Conservation (phyloP, 441 rosid species). For the Erodium trifolium region DNA sequence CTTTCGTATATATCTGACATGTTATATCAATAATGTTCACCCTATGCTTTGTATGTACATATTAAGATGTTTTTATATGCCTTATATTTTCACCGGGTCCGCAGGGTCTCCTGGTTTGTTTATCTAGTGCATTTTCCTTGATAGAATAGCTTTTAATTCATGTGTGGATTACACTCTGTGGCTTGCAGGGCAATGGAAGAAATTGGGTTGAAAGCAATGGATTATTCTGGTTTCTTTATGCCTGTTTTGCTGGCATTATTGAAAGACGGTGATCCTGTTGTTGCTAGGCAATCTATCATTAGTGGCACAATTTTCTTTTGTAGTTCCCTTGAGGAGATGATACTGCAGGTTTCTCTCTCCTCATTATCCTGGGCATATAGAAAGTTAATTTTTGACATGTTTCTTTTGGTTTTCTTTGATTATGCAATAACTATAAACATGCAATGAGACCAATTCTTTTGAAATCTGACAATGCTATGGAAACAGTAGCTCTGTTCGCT, state of each 20-base stretch:
- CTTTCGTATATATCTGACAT: background rate
- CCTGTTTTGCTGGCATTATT: slow-evolving; percentile 55
- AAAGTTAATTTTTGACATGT: background rate
- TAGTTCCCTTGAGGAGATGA: slow-evolving; percentile 65
- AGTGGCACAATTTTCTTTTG: slow-evolving; percentile 60
- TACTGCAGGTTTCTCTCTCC: slow-evolving; percentile 51
- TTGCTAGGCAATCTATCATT: slow-evolving; percentile 65
- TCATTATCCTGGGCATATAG: background rate
- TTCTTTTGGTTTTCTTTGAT: background rate
- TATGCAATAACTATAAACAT: background rate
- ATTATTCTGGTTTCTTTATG: slow-evolving; percentile 44
- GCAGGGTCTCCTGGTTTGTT: background rate
- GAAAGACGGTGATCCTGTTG: slow-evolving; percentile 52
- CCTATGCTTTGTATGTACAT: background rate
- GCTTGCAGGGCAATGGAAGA: slow-evolving; percentile 76
- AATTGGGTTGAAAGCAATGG: slow-evolving; percentile 60
- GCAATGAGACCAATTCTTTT: too few relatives aligned
- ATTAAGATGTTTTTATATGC: background rate
- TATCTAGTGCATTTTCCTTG: background rate
- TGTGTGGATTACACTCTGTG: slow-evolving; percentile 17
- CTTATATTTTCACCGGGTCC: background rate
- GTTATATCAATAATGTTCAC: too few relatives aligned
- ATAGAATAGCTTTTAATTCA: background rate
- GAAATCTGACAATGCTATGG: background rate
- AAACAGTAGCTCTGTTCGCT: background rate